phyloP scores from a whole-genome alignment of 1,139 yeast genomes.

The Saccharomycopsis hybrid region DNA sequence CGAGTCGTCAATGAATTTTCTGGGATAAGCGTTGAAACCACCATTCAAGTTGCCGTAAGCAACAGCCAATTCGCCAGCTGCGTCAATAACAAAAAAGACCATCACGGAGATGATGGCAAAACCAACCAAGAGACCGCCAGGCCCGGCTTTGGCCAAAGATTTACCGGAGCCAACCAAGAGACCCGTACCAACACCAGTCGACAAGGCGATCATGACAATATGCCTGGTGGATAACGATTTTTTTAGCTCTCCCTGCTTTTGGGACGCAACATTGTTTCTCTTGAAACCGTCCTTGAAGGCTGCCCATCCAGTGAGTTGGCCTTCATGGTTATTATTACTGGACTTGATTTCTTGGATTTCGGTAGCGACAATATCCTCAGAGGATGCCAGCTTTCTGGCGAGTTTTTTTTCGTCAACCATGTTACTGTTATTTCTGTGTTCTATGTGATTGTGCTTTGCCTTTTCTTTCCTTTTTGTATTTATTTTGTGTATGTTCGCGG shows the following conservation, averaged over 20 bases:
- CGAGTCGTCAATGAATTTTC: constrained; percentile 61
- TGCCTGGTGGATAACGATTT: constrained; percentile 37
- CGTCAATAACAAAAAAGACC: constrained; percentile 58
- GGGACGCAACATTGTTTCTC: constrained; percentile 25
- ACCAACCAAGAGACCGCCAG: constrained; percentile 56
- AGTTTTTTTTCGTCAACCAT: no score
- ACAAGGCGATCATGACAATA: constrained; percentile 61
- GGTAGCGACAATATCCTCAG: no score
- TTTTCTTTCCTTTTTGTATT: no score
- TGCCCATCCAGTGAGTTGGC: constrained; percentile 18
- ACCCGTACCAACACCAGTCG: constrained; percentile 65
- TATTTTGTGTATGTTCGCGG: no score
- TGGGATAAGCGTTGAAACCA: constrained; percentile 60
- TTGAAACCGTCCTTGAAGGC: constrained; percentile 31
- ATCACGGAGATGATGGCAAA: constrained; percentile 52
- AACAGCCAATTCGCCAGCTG: constrained; percentile 68
- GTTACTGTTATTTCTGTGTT: no score
- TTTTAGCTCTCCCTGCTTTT: constrained; percentile 19
- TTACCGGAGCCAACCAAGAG: constrained; percentile 60
- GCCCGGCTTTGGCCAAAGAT: constrained; percentile 63
- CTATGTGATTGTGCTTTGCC: no score
- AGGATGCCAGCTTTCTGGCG: no score
- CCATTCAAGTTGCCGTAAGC: constrained; percentile 63
- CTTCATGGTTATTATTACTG: neutral
- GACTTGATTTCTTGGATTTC: no score